Evolutionary conservation across 2,329 filamentous ascomycete genomes (phyloP), one percentile per base, ranked within the genome.

Genomic region (Cordyceps cicadae): DNA sequence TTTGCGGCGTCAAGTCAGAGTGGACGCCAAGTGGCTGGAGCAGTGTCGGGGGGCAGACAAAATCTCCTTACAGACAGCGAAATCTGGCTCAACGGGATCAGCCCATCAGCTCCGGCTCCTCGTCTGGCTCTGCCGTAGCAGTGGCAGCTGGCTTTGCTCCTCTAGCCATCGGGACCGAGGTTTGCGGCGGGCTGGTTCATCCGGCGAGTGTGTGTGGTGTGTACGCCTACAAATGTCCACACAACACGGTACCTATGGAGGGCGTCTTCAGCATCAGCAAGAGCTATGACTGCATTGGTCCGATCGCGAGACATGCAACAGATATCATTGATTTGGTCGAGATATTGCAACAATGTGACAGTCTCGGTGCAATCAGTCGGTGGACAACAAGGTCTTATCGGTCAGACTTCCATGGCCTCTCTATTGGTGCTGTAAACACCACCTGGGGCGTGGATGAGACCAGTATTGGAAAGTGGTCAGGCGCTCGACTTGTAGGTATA

Each of bases 1-100:
- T 62, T 17, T 62, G 61, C n/a, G 61, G 61, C 15, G 45, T 60
- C n/a, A 62, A 57, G 52, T 62, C 43, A 41, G 39, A 45, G 21
- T 54, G 2, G 12, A 34, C 41, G 21, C 29, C 11, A 15, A 41
- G 24, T 26, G 61, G 61, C 3, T 62, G 56, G 56, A 55, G 51
- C 26, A 48, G 45, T 1, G 15, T 29, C 12, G 56, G 45, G 14
- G 61, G 61, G 3, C 61, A 62, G 15, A 62, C 61, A 21, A 48
- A 52, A n/a, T 60, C 56, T 3, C 61, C 61, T 7, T 62, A 62
- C 24, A 37, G 61, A 32, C 37, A 52, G 19, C 17, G 52, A n/a
- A 21, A 53, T 21, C 46, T 62, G 15, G 17, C 12, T n/a, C 56
- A 62, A 14, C 48, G 49, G 17, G 61, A 60, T 29, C 61, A 62